Evolutionary conservation across 1,284 basidiomycete species (phyloP), one percentile per base, ranked within the genome.

Genomic region (Anthracocystis setariae): DNA sequence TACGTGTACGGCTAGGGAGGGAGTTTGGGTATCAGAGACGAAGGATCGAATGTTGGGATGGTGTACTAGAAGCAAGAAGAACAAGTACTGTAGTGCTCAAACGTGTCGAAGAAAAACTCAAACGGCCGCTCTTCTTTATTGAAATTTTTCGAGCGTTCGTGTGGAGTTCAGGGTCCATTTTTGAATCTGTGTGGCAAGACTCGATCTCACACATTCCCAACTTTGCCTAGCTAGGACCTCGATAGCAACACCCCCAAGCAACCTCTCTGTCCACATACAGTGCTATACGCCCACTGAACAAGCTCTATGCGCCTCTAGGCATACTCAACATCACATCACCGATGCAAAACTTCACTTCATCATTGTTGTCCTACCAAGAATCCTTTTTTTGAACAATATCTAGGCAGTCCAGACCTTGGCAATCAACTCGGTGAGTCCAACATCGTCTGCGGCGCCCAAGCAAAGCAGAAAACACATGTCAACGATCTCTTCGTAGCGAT

Each of bases 341-440:
- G 37, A 39, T 1, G 18, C 33, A 33, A 39, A 15, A 10, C 5
- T 38, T 25, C 27, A 27, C n/a, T 50, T 10, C 12, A 42, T 46
- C 44, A 56, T 66, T 56, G 64, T 25, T 51, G 24, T 20, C n/a
- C 37, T 29, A 27, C 29, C 33, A 10, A 33, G 15, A 29, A 33
- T 29, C 7, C 29, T 29, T n/a, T n/a, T n/a, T n/a, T 29, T 29
- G 29, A 5, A 29, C 29, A 5, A 29, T 29, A 12, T 29, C 79
- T 84, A 90, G 55, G 89, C 89, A 56, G 85, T 85, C 90, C 90
- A 91, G 54, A 87, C 84, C 81, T 87, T 86, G 68, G 86, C 84
- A 74, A 90, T 86, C 71, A 91, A 84, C 84, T 91, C 91, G 33
- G 90, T 91, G 70, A 92, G 84, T 93, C 94, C 94, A 78, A 98